phyloP scores from a whole-genome alignment of 805 yeast genomes.

The Teunomyces panamensis region DNA sequence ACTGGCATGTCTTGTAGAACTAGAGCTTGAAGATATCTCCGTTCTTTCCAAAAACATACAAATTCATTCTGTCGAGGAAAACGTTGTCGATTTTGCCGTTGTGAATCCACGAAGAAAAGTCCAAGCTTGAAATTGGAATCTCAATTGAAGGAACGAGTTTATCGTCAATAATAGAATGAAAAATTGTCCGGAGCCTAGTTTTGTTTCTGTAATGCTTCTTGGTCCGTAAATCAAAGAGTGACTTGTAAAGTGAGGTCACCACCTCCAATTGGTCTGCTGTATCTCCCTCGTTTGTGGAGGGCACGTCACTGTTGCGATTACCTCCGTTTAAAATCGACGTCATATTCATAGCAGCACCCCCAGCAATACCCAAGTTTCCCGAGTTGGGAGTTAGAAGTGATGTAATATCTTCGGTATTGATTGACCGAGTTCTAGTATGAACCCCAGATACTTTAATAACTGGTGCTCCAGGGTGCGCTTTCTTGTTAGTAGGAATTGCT shows the following conservation, averaged over 20 bases:
- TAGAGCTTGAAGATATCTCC: slow-evolving; percentile 35
- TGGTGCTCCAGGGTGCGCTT: not conserved
- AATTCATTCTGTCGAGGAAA: slow-evolving; percentile 22
- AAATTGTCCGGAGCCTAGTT: slow-evolving; percentile 18
- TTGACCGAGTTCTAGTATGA: slow-evolving; percentile 11
- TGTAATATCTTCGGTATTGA: slow-evolving; percentile 8
- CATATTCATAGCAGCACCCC: slow-evolving; percentile 20
- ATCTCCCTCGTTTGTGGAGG: not conserved
- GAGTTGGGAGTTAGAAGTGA: slow-evolving; percentile 2
- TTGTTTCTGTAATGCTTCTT: slow-evolving; percentile 26
- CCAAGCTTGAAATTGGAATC: slow-evolving; percentile 32
- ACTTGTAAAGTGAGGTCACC: slow-evolving; percentile 30
- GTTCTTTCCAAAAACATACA: slow-evolving; percentile 39
- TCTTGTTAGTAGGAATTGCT: not conserved
- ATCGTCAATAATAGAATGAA: slow-evolving; percentile 38
- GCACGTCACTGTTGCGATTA: slow-evolving; percentile 1
- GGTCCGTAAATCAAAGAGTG: slow-evolving; percentile 33
- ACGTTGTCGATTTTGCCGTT: slow-evolving; percentile 37
- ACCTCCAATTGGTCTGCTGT: slow-evolving; percentile 20
- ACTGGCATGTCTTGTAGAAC: not conserved
- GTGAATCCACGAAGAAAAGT: slow-evolving; percentile 28
- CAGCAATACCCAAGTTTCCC: not conserved
- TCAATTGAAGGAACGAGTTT: slow-evolving; percentile 37
- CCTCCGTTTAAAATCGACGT: slow-evolving; percentile 15
- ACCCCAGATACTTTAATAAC: not conserved